Evolutionary conservation across 1,284 basidiomycete species (phyloP).

Genomic region (Fistulinella staudtii): DNA sequence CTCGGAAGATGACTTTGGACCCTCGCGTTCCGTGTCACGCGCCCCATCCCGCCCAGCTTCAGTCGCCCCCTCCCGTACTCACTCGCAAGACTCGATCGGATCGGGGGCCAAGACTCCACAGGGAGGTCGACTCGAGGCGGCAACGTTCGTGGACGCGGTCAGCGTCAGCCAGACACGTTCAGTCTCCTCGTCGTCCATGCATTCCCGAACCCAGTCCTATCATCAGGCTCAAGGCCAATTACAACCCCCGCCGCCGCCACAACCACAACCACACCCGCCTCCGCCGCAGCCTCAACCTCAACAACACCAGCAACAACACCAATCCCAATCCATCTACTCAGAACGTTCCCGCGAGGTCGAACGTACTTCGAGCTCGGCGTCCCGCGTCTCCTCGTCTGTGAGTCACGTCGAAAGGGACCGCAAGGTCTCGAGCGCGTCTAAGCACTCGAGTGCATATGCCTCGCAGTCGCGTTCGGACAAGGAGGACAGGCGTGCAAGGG

Average conservation of each 20-base stretch:
- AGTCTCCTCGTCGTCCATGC: slow-evolving; percentile 16
- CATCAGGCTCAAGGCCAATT: slow-evolving; percentile 16
- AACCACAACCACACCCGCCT: neutral
- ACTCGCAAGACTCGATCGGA: slow-evolving; percentile 28
- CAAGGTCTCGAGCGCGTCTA: slow-evolving; percentile 24
- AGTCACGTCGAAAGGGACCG: slow-evolving; percentile 27
- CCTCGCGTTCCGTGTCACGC: slow-evolving; percentile 30
- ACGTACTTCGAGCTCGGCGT: slow-evolving; percentile 25
- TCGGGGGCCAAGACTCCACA: slow-evolving; percentile 31
- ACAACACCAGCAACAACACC: slow-evolving; percentile 9
- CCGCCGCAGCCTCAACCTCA: no score
- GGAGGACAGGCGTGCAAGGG: slow-evolving; percentile 21
- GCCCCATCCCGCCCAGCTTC: slow-evolving; percentile 27
- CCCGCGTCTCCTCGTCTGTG: slow-evolving; percentile 24
- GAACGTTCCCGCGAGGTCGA: slow-evolving; percentile 27
- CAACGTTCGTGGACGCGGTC: slow-evolving; percentile 19
- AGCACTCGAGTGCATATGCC: slow-evolving; percentile 13
- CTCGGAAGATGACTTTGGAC: slow-evolving; percentile 48
- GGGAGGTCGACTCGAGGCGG: slow-evolving; percentile 21
- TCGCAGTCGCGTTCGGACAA: slow-evolving; percentile 23
- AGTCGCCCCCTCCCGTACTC: slow-evolving; percentile 28
- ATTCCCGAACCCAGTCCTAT: slow-evolving; percentile 16
- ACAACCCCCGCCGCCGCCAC: neutral
- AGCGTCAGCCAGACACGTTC: slow-evolving; percentile 21
- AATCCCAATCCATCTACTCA: slow-evolving; percentile 19